These are phyloP conservation scores for Colletotrichum filicis DNA, from an alignment of 2,329 filamentous ascomycete genomes.

Conservation along the genomic window DNA sequence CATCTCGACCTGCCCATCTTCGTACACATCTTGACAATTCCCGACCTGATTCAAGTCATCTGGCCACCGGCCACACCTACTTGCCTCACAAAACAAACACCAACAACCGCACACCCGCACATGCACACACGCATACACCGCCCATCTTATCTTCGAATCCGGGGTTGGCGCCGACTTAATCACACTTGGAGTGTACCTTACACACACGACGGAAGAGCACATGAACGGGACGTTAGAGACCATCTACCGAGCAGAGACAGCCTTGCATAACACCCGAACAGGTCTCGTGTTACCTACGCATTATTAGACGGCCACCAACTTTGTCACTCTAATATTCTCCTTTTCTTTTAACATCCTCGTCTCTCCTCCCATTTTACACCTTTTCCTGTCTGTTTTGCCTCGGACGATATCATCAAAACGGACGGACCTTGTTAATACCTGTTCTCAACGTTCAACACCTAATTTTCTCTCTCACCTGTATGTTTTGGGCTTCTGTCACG, in stretches of 20 bases:
- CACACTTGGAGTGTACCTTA: not conserved
- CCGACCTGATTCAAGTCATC: not conserved
- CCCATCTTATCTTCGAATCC: conserved; percentile 7
- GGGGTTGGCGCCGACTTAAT: conserved; percentile 31
- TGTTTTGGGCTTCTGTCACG: not conserved
- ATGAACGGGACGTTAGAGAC: conserved; percentile 3
- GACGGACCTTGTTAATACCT: not conserved
- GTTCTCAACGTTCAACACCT: conserved; percentile 8
- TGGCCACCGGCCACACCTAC: not conserved
- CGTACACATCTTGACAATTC: not conserved
- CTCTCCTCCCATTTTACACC: not conserved
- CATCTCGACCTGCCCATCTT: not conserved
- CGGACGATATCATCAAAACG: conserved; percentile 1
- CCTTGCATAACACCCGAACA: conserved; percentile 1
- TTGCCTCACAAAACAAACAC: not conserved
- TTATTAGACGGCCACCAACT: not conserved
- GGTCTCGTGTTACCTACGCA: not conserved
- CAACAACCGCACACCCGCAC: too few species aligned
- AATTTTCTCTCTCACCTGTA: not conserved
- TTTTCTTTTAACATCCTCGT: not conserved
- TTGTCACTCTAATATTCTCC: not conserved
- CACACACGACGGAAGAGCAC: conserved; percentile 5
- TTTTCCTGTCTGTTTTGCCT: not conserved
- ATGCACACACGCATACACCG: not conserved
- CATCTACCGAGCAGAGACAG: not conserved